These are phyloP conservation scores for Fragaria vesca DNA, from an alignment of 306 rosid genomes.

Conservation along the genomic window DNA sequence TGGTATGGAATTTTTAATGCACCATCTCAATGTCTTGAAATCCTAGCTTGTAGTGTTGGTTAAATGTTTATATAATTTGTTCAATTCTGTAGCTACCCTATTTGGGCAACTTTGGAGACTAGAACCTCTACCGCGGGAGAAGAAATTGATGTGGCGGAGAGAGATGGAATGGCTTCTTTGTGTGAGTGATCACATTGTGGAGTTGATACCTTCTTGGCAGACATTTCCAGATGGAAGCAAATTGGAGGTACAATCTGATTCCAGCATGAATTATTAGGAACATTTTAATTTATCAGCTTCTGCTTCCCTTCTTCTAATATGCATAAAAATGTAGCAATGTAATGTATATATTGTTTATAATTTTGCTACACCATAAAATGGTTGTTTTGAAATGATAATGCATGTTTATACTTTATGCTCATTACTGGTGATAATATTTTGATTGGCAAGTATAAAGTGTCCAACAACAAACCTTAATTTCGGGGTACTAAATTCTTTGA, in stretches of 20 bases:
- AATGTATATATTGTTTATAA: not conserved
- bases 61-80: conserved; percentile 1
- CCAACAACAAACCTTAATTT: not conserved
- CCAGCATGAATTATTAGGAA: not conserved
- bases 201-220: conserved; percentile 75
- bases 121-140: conserved; percentile 60
- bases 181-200: conserved; percentile 85
- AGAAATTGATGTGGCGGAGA: conserved; percentile 82
- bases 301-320: not conserved
- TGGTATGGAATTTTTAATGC: conserved; percentile 41
- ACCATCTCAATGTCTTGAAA: not conserved
- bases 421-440: not conserved
- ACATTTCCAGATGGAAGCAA: conserved; percentile 83
- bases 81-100: conserved; percentile 55
- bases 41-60: not conserved
- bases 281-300: not conserved
- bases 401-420: not conserved
- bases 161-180: conserved; percentile 87
- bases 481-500: not conserved
- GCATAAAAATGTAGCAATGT: not conserved
- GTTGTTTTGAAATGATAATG: not conserved
- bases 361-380: conserved; percentile 3
- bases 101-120: conserved; percentile 91
- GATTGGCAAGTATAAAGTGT: not conserved
- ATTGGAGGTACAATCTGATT: conserved; percentile 57